phyloP scores from a whole-genome alignment of 2,329 filamentous ascomycete species.

The Basipetospora sp. region DNA sequence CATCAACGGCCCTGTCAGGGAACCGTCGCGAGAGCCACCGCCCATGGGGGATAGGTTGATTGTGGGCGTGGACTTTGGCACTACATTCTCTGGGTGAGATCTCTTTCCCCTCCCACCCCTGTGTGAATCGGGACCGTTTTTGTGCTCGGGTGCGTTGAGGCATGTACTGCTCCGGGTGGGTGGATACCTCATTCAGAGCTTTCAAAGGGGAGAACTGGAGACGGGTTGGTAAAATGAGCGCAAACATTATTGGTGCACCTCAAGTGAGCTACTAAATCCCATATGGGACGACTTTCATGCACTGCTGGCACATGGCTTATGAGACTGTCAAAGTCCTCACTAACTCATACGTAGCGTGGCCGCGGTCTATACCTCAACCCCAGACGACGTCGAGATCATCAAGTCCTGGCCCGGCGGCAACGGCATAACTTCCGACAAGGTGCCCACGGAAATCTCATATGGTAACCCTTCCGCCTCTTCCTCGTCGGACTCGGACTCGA shows the following conservation, averaged over 20 bases:
- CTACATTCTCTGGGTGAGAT: conserved; percentile 64
- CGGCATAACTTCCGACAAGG: conserved; percentile 77
- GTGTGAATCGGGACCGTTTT: conserved; percentile 2
- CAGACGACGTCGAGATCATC: conserved; percentile 70
- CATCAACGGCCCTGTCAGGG: conserved; percentile 46
- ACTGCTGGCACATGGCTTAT: too few species aligned
- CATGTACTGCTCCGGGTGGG: too few species aligned
- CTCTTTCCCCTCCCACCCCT: neutral
- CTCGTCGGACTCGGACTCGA: neutral
- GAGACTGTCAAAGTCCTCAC: too few species aligned
- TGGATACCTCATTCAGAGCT: too few species aligned
- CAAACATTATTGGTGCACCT: too few species aligned
- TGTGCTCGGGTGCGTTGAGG: too few species aligned
- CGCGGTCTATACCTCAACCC: conserved; percentile 58
- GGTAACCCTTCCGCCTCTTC: conserved; percentile 16
- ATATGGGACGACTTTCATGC: too few species aligned
- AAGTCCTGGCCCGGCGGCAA: conserved; percentile 75
- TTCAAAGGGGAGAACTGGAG: too few species aligned
- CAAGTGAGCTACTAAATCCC: too few species aligned
- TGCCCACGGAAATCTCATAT: conserved; percentile 64
- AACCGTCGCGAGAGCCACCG: conserved; percentile 36
- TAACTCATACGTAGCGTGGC: conserved; percentile 46
- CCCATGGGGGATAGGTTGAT: conserved; percentile 50
- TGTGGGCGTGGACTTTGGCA: conserved; percentile 70
- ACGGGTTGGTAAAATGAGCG: too few species aligned